Conservation (phyloP, 352 stramenopile genomes). For the Phytophthora idaei region DNA sequence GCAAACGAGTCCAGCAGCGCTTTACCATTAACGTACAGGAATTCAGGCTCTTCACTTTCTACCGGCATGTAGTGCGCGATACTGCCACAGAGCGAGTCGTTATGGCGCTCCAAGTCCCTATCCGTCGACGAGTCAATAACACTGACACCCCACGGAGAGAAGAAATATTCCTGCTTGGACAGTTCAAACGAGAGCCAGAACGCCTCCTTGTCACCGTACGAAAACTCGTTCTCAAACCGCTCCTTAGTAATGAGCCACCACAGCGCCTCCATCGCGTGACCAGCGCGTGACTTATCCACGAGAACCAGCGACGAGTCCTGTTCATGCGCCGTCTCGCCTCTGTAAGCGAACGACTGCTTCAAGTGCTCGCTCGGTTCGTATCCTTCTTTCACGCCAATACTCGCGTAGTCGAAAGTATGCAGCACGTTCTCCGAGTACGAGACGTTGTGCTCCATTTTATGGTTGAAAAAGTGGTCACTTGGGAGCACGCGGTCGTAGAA, state of each 20-base stretch:
- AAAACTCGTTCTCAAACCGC: conserved; percentile 42
- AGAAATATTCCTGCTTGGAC: conserved; percentile 52
- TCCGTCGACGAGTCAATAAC: conserved; percentile 45
- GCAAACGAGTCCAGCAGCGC: conserved; percentile 41
- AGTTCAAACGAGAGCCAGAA: conserved; percentile 65
- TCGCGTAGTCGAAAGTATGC: conserved; percentile 50
- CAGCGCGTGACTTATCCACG: conserved; percentile 39
- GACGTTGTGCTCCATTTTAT: conserved; percentile 34
- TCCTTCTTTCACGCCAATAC: conserved; percentile 38
- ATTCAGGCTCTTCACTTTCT: conserved; percentile 37
- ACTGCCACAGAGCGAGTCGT: conserved; percentile 46
- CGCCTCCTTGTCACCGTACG: conserved; percentile 53
- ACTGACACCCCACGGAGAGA: conserved; percentile 53
- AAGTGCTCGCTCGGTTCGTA: conserved; percentile 45
- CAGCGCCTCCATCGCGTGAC: conserved; percentile 43
- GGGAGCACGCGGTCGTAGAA: conserved; percentile 69
- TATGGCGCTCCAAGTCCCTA: conserved; percentile 41
- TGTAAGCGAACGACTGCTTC: conserved; percentile 49
- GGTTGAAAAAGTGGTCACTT: conserved; percentile 36
- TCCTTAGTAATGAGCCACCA: conserved; percentile 46
- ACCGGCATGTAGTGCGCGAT: conserved; percentile 45
- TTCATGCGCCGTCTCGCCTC: conserved; percentile 46
- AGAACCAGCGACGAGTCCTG: conserved; percentile 66
- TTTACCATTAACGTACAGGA: conserved; percentile 68
- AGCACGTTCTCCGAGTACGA: conserved; percentile 49